phyloP scores from a whole-genome alignment of 192 early-diverging fungal genomes.

The Pilobolus umbonatus region DNA sequence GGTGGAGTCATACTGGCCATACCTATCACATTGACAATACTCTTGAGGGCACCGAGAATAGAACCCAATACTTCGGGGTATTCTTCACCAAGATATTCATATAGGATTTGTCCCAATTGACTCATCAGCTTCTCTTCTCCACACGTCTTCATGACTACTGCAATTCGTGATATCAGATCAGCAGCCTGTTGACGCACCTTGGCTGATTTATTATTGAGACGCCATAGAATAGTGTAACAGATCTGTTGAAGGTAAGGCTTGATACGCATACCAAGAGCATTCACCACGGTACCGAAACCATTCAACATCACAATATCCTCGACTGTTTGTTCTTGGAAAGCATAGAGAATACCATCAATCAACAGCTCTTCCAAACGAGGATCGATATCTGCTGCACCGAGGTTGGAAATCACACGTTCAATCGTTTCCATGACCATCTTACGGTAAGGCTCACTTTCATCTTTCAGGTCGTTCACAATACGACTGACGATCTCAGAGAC shows the following conservation, averaged over 20 bases:
- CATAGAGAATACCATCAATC: constrained; percentile 95
- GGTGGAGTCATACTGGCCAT: constrained; percentile 98
- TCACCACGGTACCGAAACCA: constrained; percentile 93
- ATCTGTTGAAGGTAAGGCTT: constrained; percentile 94
- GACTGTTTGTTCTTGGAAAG: constrained; percentile 98
- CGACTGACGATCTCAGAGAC: constrained; percentile 83
- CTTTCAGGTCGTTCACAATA: constrained; percentile 91
- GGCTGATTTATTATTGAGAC: constrained; percentile 94
- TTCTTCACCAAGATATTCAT: constrained; percentile 98
- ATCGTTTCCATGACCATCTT: constrained; percentile 99
- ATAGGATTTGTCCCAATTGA: constrained; percentile 88
- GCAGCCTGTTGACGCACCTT: constrained; percentile 97
- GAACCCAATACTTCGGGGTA: constrained; percentile 98
- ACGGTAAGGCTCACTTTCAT: constrained; percentile 89
- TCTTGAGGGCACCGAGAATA: constrained; percentile 86
- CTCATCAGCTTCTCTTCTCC: constrained; percentile 95
- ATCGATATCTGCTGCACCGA: constrained; percentile 92
- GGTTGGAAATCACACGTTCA: constrained; percentile 64
- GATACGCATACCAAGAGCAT: constrained; percentile 81
- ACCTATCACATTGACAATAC: constrained; percentile 97
- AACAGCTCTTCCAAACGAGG: constrained; percentile 88
- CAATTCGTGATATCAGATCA: constrained; percentile 91
- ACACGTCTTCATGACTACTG: constrained; percentile 89
- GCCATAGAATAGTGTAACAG: constrained; percentile 91
- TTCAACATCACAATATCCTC: constrained; percentile 91